Base-by-base conservation (phyloP, 2,329 filamentous ascomycete species). In the Ceratocystiopsis minuta region DNA sequence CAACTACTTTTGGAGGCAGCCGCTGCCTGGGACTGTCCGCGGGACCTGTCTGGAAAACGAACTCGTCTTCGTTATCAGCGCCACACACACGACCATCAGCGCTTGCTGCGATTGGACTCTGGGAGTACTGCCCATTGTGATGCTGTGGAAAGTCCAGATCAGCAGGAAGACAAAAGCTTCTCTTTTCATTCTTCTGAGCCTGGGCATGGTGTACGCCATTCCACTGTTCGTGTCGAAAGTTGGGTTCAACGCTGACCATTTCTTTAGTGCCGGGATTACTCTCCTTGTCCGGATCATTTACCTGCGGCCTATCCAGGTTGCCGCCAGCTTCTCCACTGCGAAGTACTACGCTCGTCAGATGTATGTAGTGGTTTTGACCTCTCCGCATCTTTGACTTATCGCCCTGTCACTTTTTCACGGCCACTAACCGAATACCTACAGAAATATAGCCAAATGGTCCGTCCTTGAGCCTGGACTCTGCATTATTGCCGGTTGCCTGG, bases 81-180 rank as follows among this genome's bases (percentile, higher is more conserved):
- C 66, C 31, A 53, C 63, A 0, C 66, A 70, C 52, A 65, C 64
- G 35, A 59, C 57, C 16, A 51, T 69, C 11, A 62, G 57, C 37
- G 68, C 72, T 44, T 63, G 67, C 6, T 61, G 57, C 36, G 68
- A 74, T 46, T 65, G 66, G 54, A 59, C 60, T 1, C 58, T 71
- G 13, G 67, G 63, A 2, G 50, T 68, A 4, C 51, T 73, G 5
- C 69, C 70, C 0, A 58, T 70, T 7, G 60, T 61, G 13, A 60
- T 73, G 34, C 55, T 73, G 0, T 70, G 66, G 64, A 55, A 62
- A 16, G 56, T 71, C 33, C 61, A 65, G 44, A 66, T 72, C 55
- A 63, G 62, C 36, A 52, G 52, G 34, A 56, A 58, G 34, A 66
- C 62, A 4, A 71, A 70, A 48, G 41, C 62, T 6, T 55, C 62